These are phyloP conservation scores for Daedaleopsis nitida DNA, from an alignment of 768 basidiomycete species.

Conservation along the genomic window DNA sequence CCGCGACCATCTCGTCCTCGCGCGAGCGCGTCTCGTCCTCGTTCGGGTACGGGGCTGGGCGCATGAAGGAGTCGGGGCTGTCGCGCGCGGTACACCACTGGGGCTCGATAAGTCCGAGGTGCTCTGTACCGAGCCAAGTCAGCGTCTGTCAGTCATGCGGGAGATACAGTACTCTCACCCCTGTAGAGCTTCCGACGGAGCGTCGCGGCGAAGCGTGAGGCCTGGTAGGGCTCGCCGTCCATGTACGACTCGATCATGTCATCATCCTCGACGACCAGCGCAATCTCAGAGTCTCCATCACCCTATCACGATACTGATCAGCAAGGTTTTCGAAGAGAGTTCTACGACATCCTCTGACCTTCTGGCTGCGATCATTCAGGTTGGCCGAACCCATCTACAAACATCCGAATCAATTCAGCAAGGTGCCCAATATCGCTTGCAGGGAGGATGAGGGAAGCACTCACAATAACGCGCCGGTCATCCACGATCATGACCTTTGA, in stretches of 20 bases:
- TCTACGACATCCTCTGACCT: constrained; percentile 38
- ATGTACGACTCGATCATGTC: constrained; percentile 76
- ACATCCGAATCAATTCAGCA: background rate
- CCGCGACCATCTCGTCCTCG: constrained; percentile 71
- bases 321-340: background rate
- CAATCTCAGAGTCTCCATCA: constrained; percentile 94
- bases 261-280: constrained; percentile 86
- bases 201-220: constrained; percentile 78
- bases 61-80: constrained; percentile 64
- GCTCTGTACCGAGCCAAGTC: constrained; percentile 49
- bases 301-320: constrained; percentile 48
- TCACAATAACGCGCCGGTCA: constrained; percentile 83
- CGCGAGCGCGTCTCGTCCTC: constrained; percentile 59
- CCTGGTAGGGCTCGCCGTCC: constrained; percentile 76
- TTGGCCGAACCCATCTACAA: constrained; percentile 90
- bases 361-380: constrained; percentile 85
- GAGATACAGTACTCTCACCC: constrained; percentile 44
- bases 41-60: constrained; percentile 71
- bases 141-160: background rate
- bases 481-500: constrained; percentile 95
- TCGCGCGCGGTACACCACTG: constrained; percentile 55
- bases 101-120: constrained; percentile 83
- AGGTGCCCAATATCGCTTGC: background rate
- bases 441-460: constrained; percentile 30
- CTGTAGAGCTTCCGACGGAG: constrained; percentile 83